These are phyloP conservation scores for Hypoxylon trugodes DNA, from an alignment of 495 filamentous ascomycete species.

Conservation along the genomic window DNA sequence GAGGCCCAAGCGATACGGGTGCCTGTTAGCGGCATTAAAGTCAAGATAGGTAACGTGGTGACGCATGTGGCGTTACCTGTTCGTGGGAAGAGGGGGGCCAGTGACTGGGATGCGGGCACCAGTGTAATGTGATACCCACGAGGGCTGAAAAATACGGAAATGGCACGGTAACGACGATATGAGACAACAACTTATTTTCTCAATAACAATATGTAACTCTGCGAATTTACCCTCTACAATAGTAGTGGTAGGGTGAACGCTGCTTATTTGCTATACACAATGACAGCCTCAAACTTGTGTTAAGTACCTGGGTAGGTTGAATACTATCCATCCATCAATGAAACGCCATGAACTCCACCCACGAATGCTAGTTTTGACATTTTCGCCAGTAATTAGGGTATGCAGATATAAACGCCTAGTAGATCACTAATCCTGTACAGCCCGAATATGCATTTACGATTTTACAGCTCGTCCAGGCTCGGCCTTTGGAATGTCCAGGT, in stretches of 20 bases:
- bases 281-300: neutral
- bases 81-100: constrained; percentile 22
- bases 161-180: neutral
- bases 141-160: neutral
- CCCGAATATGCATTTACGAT: constrained; percentile 11
- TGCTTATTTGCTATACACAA: neutral
- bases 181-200: neutral
- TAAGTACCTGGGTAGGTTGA: neutral
- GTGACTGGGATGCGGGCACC: neutral
- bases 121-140: neutral
- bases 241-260: neutral
- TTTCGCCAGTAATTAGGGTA: constrained; percentile 11
- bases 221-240: neutral
- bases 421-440: neutral
- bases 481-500: constrained; percentile 69
- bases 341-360: constrained; percentile 33
- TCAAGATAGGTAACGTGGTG: constrained; percentile 80
- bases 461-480: constrained; percentile 67
- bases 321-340: neutral
- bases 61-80: constrained; percentile 60
- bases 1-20: constrained; percentile 46
- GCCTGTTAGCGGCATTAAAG: constrained; percentile 66
- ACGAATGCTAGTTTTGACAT: constrained; percentile 22
- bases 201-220: neutral
- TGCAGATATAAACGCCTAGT: constrained; percentile 17